A percentile compares a stretch with the other conserved stretches of the same genome.
phyloP scores from a whole-genome alignment of 2,329 filamentous ascomycete species.

The Davidsoniella eucalypti region DNA sequence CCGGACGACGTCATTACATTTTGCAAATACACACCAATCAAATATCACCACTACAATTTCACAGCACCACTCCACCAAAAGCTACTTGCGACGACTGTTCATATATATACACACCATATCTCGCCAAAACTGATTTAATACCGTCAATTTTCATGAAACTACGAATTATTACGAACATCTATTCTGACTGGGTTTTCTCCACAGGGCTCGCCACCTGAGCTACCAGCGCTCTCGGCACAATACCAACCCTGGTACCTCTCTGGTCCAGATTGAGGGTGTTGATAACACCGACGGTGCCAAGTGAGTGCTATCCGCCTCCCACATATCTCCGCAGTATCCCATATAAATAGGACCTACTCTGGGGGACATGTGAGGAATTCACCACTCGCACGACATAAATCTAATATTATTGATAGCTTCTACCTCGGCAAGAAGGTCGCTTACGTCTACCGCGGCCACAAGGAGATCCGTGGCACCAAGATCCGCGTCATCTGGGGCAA shows the following conservation, averaged over 20 bases:
- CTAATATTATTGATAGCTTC: slow-evolving; percentile 41
- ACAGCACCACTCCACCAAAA: not conserved
- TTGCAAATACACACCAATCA: not conserved
- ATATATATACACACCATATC: not conserved
- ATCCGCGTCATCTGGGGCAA: slow-evolving; percentile 99
- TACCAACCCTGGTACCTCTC: slow-evolving; percentile 76
- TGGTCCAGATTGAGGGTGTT: slow-evolving; percentile 98
- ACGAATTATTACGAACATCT: slow-evolving; percentile 3
- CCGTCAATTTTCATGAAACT: not conserved
- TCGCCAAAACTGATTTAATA: not conserved
- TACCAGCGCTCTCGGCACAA: slow-evolving; percentile 92
- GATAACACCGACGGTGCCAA: slow-evolving; percentile 77
- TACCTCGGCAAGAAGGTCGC: slow-evolving; percentile 98
- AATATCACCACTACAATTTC: too few relatives aligned
- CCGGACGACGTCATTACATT: not conserved
- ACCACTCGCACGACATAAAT: not conserved
- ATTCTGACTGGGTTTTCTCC: slow-evolving; percentile 13
- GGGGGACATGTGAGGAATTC: too few relatives aligned
- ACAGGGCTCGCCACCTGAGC: slow-evolving; percentile 90
- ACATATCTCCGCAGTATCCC: not conserved
- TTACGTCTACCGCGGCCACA: slow-evolving; percentile 93
- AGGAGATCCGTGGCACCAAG: slow-evolving; percentile 93
- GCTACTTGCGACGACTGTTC: not conserved
- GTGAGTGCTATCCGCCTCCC: slow-evolving; percentile 32
- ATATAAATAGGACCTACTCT: not conserved